Conservation (phyloP, 768 basidiomycete genomes). For the Gymnopilus junonius region DNA sequence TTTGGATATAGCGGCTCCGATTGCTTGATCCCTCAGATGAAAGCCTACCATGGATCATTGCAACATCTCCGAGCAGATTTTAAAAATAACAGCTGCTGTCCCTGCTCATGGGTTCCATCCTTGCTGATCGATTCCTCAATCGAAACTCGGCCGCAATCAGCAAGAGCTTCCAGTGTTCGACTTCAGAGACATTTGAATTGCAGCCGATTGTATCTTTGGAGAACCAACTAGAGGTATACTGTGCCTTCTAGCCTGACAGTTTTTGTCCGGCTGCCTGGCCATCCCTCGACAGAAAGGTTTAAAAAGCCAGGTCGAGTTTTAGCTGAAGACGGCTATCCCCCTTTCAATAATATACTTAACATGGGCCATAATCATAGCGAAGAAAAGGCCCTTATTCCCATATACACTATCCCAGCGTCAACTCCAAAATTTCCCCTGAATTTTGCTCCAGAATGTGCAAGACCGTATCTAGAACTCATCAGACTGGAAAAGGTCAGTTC, state of each 20-base stretch:
- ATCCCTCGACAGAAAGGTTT: slow-evolving; percentile 21
- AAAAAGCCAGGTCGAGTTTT: slow-evolving; percentile 1
- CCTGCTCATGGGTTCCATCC: not conserved
- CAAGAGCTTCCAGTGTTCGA: not conserved
- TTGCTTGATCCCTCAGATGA: not conserved
- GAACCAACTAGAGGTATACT: not conserved
- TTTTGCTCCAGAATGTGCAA: slow-evolving; percentile 29
- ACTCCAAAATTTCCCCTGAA: slow-evolving; percentile 36
- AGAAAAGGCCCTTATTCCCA: slow-evolving; percentile 14
- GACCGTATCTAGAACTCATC: slow-evolving; percentile 54
- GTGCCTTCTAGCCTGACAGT: not conserved
- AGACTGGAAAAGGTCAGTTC: slow-evolving; percentile 49
- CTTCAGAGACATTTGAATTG: not conserved
- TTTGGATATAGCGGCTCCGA: not conserved
- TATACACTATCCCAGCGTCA: not conserved
- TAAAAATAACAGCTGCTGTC: not conserved
- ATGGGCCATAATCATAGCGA: slow-evolving; percentile 13
- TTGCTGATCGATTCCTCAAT: not conserved
- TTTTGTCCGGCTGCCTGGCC: not conserved
- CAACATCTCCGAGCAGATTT: not conserved
- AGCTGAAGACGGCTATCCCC: not conserved
- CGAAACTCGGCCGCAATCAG: not conserved
- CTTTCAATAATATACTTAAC: not conserved
- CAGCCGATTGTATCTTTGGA: not conserved
- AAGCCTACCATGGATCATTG: not conserved